Evolutionary conservation across 129 eudicot species (phyloP).

Genomic region (Scalesia atractyloides): DNA sequence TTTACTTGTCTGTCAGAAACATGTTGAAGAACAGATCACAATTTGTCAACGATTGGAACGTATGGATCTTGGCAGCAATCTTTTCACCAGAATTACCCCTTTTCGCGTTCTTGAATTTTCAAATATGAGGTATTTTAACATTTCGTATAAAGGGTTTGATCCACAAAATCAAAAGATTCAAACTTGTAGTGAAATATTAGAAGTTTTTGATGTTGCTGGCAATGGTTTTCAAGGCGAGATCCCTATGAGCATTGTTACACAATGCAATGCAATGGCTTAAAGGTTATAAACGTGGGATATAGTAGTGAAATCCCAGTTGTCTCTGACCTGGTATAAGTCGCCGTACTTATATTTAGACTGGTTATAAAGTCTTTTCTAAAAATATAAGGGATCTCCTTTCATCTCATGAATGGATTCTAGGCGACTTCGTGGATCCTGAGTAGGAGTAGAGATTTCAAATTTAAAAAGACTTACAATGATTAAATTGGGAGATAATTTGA

Average conservation of each 20-base stretch:
- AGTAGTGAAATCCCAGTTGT: constrained; percentile 61
- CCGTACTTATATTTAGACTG: too few species aligned
- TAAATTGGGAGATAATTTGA: constrained; percentile 65
- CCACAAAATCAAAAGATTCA: constrained; percentile 42
- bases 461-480: constrained; percentile 58
- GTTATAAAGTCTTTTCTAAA: too few species aligned
- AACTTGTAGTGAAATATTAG: constrained; percentile 59
- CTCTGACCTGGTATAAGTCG: too few species aligned
- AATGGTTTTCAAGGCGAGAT: constrained; percentile 67
- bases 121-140: constrained; percentile 68
- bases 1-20: constrained; percentile 68
- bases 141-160: constrained; percentile 68
- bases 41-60: constrained; percentile 65
- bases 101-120: constrained; percentile 55
- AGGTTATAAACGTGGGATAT: constrained; percentile 65
- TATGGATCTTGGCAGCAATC: constrained; percentile 87
- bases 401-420: too few species aligned
- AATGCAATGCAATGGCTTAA: constrained; percentile 64
- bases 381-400: too few species aligned
- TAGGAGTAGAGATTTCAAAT: constrained; percentile 50
- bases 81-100: constrained; percentile 65
- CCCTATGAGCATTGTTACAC: constrained; percentile 54
- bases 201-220: constrained; percentile 71
- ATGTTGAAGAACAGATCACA: constrained; percentile 61
- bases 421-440: too few species aligned